Base-by-base conservation (phyloP, 83 land plant genomes). In the Diphasiastrum complanatum region DNA sequence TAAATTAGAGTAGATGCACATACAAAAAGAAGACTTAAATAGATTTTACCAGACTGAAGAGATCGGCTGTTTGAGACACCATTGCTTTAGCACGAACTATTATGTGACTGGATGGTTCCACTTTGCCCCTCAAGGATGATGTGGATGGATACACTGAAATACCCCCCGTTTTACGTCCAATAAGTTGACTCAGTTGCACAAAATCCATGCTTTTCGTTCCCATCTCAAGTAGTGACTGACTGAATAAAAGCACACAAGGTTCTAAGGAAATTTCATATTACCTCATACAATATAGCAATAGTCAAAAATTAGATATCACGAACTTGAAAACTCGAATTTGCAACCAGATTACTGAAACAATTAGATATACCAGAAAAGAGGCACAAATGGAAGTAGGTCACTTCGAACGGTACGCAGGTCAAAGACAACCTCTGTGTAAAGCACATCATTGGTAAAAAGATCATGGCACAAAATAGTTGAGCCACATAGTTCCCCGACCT, bases 151-250 rank as follows among this genome's bases (percentile, higher is more conserved):
- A 95, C 34, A 95, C 85, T 52, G 96, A 89, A 19, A 95, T 95
- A 24, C 99, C 99, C 63, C 99, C 99, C n/a, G 97, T 90, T 59
- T 95, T 95, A 63, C 99, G 81, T 59, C 99, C 99, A 64, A 95
- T 90, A 23, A 95, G 72, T 78, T 89, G 99, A 66, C 83, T 95
- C 40, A 95, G 77, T 67, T 89, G 85, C 63, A 95, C 86, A 75
- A 95, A 95, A 60, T 82, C 89, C 85, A 90, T 70, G 55, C 90
- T 89, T 62, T 84, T 80, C 32, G 99, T 95, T 16, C 99, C 99
- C 99, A 95, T 95, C 81, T 95, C 99, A 77, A 89, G 57, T 67
- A 95, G 70, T 19, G 99, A 95, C 51, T 95, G 99, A 61, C 99
- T 95, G 86, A 53, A 47, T 22, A 45, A 41, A 33, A 28, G 36